A percentile compares a stretch with the other conserved stretches of the same genome.
Conservation (phyloP, 1,139 yeast genomes). For the Scheffersomyces quercinus region DNA sequence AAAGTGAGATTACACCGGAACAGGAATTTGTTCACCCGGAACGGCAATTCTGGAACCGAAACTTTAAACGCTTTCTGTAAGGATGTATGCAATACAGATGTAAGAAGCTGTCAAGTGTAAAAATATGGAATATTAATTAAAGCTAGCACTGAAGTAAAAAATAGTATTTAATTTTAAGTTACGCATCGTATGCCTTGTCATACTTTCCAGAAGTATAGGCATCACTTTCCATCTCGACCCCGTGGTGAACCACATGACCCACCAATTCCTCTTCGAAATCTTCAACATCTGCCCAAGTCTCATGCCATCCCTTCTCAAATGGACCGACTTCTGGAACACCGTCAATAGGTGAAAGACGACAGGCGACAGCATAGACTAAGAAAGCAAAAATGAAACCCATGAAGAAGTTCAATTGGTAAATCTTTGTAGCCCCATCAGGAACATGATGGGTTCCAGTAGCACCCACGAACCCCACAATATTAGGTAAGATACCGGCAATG, state of each 20-base stretch:
- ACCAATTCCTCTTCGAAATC: slow-evolving; percentile 53
- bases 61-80: too few species aligned
- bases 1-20: too few species aligned
- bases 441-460: slow-evolving; percentile 64
- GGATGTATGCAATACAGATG: too few species aligned
- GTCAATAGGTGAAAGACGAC: slow-evolving; percentile 56
- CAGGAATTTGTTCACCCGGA: too few species aligned
- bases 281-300: slow-evolving; percentile 61
- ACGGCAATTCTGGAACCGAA: too few species aligned
- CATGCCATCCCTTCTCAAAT: slow-evolving; percentile 63
- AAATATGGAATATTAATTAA: too few species aligned
- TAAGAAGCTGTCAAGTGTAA: too few species aligned
- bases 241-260: slow-evolving; percentile 33
- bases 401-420: slow-evolving; percentile 73
- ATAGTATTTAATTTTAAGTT: neutral
- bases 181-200: slow-evolving; percentile 4
- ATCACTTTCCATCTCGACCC: slow-evolving; percentile 11
- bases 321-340: slow-evolving; percentile 57
- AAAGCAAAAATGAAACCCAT: slow-evolving; percentile 68
- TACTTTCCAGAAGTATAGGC: slow-evolving; percentile 11
- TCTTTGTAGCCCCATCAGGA: slow-evolving; percentile 76
- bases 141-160: too few species aligned
- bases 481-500: slow-evolving; percentile 74
- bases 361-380: slow-evolving; percentile 48
- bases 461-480: slow-evolving; percentile 87